Evolutionary conservation across 768 basidiomycete species (phyloP), one percentile per base, ranked within the genome.

Genomic region (Tylopilus balloui): DNA sequence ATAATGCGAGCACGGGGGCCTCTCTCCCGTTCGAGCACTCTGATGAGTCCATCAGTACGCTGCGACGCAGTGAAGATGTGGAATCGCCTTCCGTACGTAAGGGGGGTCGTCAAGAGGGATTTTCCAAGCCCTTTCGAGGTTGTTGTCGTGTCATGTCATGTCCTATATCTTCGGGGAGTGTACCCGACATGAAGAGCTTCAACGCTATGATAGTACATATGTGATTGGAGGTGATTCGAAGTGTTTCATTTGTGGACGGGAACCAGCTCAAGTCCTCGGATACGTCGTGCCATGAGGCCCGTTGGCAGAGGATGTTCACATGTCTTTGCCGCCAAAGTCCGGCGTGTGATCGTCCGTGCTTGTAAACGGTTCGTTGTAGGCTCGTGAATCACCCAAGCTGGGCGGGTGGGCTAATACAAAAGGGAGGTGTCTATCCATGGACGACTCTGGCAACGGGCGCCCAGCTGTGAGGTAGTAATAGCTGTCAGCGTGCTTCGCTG

Each of bases 201-300:
- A 14, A 31, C 21, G 28, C 41, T 35, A 12, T 42, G 32, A 28
- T 37, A 31, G 34, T 24, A 24, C 36, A 24, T 9, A 29, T 23
- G 14, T 43, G 42, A 46, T 28, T 19, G 27, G 6, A 6, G 45
- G 19, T 20, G 45, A 37, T 23, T 31, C 27, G 27, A 32, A 32
- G 50, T 53, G 61, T 60, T 57, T 63, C 61, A 60, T 57, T 59
- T 56, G 36, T 0, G 47, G 17, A 25, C 19, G 35, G 14, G 56
- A 39, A 40, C 42, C n/a, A 12, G 3, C 39, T 15, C 40, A 51
- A 39, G 45, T 52, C 52, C 60, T 61, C 55, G 62, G 54, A 61
- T 27, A 52, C 48, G 40, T 42, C 36, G 28, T 10, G 3, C 21
- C 39, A 23, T 17, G 45, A 31, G 23, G 35, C 13, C 19, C 20